phyloP scores from a whole-genome alignment of 1,284 basidiomycete species.

The Irpex lacteus region DNA sequence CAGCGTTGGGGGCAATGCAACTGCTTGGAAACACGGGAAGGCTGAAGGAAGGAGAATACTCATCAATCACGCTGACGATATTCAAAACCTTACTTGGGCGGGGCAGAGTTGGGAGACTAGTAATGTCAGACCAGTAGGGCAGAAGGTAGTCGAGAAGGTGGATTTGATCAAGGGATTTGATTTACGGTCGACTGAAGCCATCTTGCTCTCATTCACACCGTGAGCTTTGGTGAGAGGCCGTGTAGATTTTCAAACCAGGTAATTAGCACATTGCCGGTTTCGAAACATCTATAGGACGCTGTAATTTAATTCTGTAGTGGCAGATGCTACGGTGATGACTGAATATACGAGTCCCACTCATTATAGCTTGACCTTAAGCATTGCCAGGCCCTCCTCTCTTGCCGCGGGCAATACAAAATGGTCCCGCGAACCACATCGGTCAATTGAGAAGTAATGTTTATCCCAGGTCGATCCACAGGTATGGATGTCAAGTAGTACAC shows the following conservation, averaged over 20 bases:
- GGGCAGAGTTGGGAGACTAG: conserved; percentile 60
- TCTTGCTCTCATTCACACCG: conserved; percentile 37
- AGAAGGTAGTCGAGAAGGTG: conserved; percentile 32
- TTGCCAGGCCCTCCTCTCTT: no score
- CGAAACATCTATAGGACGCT: no score
- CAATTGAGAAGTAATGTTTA: no score
- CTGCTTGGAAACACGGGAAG: conserved; percentile 6
- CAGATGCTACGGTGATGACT: no score
- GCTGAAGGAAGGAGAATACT: conserved; percentile 14
- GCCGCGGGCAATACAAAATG: no score
- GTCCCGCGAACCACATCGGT: no score
- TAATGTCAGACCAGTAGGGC: conserved; percentile 45
- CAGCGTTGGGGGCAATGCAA: conserved; percentile 27
- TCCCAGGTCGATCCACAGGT: no score
- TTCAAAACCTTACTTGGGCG: conserved; percentile 55
- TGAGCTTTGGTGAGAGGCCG: background rate
- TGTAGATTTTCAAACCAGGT: background rate
- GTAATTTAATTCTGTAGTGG: no score
- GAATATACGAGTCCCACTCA: no score
- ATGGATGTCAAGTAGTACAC: no score
- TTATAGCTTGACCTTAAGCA: no score
- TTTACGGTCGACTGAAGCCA: conserved; percentile 53
- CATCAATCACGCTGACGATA: conserved; percentile 53
- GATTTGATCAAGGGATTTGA: conserved; percentile 44
- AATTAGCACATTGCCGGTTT: no score